Conservation (phyloP, 1,284 basidiomycete genomes). For the Trichosporon ovoides region DNA sequence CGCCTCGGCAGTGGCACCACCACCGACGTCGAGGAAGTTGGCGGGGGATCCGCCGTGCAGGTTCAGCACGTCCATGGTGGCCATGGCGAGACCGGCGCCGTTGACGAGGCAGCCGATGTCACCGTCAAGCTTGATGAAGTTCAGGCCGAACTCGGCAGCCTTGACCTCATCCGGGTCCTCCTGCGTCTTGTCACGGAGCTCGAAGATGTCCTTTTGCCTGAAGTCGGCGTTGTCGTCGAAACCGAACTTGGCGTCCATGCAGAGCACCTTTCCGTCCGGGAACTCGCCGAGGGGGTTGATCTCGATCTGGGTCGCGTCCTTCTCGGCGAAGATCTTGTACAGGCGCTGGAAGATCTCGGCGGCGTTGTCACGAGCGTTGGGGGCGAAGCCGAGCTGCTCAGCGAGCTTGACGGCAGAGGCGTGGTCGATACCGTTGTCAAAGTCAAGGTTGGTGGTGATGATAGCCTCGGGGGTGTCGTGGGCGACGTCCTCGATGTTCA, state of each 20-base stretch:
- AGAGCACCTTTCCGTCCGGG: conserved; percentile 85
- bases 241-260: conserved; percentile 99
- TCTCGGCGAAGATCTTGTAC: conserved; percentile 96
- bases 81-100: conserved; percentile 98
- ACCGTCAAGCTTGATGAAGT: conserved; percentile 99
- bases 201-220: conserved; percentile 87
- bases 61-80: conserved; percentile 98
- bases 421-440: conserved; percentile 73
- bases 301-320: conserved; percentile 99
- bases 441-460: conserved; percentile 90
- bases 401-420: conserved; percentile 72
- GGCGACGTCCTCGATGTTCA: conserved; percentile 99
- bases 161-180: conserved; percentile 96
- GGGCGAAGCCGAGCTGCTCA: conserved; percentile 81
- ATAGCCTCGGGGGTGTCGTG: conserved; percentile 92
- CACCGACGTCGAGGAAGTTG: conserved; percentile 95
- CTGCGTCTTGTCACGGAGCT: conserved; percentile 84
- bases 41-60: conserved; percentile 94
- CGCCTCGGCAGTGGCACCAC: conserved; percentile 94
- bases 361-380: conserved; percentile 68
- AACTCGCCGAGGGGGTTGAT: conserved; percentile 99
- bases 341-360: conserved; percentile 92
- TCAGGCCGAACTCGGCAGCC: conserved; percentile 76
- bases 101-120: conserved; percentile 98
- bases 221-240: conserved; percentile 99